Evolutionary conservation across 2,329 filamentous ascomycete species (phyloP).

Genomic region (Xylaria sp.): DNA sequence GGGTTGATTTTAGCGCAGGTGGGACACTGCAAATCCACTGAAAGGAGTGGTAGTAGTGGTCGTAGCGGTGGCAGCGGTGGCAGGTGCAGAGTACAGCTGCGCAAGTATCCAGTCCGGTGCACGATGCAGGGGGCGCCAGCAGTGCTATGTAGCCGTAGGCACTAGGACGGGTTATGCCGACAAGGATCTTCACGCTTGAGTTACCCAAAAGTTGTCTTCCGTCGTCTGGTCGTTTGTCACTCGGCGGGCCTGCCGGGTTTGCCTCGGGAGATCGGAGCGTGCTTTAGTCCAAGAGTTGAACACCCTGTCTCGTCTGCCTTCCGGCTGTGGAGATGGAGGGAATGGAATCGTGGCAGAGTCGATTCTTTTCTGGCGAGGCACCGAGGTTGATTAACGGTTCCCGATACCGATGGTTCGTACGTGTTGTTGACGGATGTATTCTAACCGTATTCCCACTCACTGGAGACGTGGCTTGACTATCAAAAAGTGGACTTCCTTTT

Average conservation of each 20-base stretch:
- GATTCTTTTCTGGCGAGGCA: conserved; percentile 1
- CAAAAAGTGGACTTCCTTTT: conserved; percentile 21
- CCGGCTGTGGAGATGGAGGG: conserved; percentile 13
- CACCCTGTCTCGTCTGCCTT: conserved; percentile 17
- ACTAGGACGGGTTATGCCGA: conserved; percentile 13
- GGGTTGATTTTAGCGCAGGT: conserved; percentile 2
- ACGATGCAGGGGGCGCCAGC: neutral
- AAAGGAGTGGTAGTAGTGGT: conserved; percentile 9
- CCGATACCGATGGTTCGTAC: no score
- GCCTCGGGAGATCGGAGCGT: conserved; percentile 20
- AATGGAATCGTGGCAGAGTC: conserved; percentile 15
- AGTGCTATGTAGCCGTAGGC: neutral
- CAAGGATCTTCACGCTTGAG: conserved; percentile 11
- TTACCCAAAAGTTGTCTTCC: conserved; percentile 14
- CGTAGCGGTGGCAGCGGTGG: conserved; percentile 5
- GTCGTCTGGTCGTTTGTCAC: conserved; percentile 16
- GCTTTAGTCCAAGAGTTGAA: conserved; percentile 7
- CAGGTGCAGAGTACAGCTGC: neutral
- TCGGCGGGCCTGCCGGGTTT: conserved; percentile 21
- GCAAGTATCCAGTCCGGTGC: neutral
- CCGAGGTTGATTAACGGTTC: neutral
- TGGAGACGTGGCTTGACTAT: conserved; percentile 26
- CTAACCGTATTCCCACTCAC: conserved; percentile 14
- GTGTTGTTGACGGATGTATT: no score
- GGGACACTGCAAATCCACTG: conserved; percentile 6